Evolutionary conservation across 176 grass and related monocot genomes (phyloP).

Genomic region (Rhynchospora tenuis): DNA sequence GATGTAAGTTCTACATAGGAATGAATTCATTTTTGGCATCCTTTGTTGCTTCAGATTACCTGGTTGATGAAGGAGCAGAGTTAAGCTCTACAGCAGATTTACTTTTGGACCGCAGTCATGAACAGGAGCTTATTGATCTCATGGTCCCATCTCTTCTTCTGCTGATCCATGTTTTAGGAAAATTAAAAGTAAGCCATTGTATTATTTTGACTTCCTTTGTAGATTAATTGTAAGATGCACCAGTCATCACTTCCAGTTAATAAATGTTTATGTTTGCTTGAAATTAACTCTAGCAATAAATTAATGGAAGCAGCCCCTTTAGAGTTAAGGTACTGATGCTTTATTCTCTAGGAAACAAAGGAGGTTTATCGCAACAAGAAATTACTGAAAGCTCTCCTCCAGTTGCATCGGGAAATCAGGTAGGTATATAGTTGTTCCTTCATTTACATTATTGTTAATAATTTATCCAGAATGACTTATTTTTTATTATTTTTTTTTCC

Average conservation of each 20-base stretch:
- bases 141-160: conserved; percentile 95
- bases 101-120: conserved; percentile 84
- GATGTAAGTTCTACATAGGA: conserved; percentile 16
- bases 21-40: conserved; percentile 20
- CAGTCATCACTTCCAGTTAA: neutral
- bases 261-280: neutral
- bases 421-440: conserved; percentile 26
- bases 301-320: neutral
- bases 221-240: neutral
- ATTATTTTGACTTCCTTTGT: neutral
- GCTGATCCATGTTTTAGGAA: conserved; percentile 79
- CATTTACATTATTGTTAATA: neutral
- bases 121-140: conserved; percentile 81
- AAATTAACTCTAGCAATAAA: neutral
- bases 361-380: conserved; percentile 97
- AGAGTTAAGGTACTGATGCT: neutral
- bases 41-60: conserved; percentile 69
- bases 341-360: conserved; percentile 63
- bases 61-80: conserved; percentile 95
- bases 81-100: conserved; percentile 87
- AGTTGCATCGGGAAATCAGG: conserved; percentile 89
- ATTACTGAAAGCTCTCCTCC: conserved; percentile 80
- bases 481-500: conserved; percentile 16
- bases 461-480: neutral
- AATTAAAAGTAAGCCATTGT: conserved; percentile 60